Percentiles rank a stretch among this genome's conserved stretches.
Evolutionary conservation across 495 filamentous ascomycete genomes (phyloP).

Genomic region (Choiromyces venosus): DNA sequence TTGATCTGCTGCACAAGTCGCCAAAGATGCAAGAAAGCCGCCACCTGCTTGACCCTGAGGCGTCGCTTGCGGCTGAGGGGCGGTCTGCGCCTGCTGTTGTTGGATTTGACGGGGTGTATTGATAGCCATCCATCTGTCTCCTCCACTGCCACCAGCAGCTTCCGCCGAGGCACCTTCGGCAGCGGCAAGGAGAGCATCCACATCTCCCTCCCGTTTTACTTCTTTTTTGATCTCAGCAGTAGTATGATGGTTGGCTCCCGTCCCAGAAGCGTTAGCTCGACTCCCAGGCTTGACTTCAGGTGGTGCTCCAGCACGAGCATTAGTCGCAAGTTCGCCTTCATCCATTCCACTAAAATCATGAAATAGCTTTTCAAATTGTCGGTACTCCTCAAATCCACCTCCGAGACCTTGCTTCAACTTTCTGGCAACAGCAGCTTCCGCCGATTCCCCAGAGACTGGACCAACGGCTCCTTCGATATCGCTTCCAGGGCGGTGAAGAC

Average conservation of each 20-base stretch:
- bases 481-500: constrained; percentile 44
- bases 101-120: constrained; percentile 33
- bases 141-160: constrained; percentile 6
- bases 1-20: constrained; percentile 46
- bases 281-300: constrained; percentile 42
- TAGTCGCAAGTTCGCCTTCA: constrained; percentile 42
- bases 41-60: constrained; percentile 11
- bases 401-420: constrained; percentile 46
- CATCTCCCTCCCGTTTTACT: constrained; percentile 41
- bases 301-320: constrained; percentile 39
- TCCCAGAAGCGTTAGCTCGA: constrained; percentile 38
- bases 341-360: constrained; percentile 55
- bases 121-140: constrained; percentile 42
- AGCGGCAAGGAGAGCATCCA: constrained; percentile 29
- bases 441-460: constrained; percentile 19
- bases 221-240: constrained; percentile 47
- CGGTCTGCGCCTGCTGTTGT: constrained; percentile 15
- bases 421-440: constrained; percentile 24
- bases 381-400: constrained; percentile 69
- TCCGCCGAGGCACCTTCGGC: constrained; percentile 15
- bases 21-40: constrained; percentile 44
- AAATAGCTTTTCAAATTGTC: constrained; percentile 47
- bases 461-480: constrained; percentile 31
- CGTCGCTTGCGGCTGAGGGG: constrained; percentile 11
- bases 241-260: constrained; percentile 47